Conservation (phyloP, 176 grass and related monocot genomes). For the Hsuehochloa calcarea region DNA sequence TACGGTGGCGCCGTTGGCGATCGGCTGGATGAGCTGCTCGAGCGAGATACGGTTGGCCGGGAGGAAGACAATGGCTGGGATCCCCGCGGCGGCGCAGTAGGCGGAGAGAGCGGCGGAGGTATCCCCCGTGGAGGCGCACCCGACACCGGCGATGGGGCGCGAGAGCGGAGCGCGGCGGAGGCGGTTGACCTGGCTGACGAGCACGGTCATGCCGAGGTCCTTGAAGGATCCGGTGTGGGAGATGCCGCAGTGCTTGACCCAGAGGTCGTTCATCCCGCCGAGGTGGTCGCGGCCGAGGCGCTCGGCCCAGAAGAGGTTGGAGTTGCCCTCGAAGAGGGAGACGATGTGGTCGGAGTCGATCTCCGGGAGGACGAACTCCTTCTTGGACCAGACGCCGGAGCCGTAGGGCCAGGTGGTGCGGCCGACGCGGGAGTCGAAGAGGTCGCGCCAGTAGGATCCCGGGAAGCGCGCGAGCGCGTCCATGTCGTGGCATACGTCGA, state of each 20-base stretch:
- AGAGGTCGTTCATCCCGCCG: conserved; percentile 85
- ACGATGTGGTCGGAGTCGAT: conserved; percentile 88
- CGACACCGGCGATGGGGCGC: conserved; percentile 67
- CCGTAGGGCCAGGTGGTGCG: conserved; percentile 79
- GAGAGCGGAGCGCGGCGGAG: conserved; percentile 58
- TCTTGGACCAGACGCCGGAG: conserved; percentile 97
- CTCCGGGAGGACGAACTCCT: conserved; percentile 91
- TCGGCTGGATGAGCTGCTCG: conserved; percentile 86
- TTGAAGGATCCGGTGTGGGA: conserved; percentile 99
- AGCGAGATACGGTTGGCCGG: conserved; percentile 84
- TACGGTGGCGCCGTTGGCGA: conserved; percentile 93
- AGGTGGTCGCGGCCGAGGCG: conserved; percentile 84
- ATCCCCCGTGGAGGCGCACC: conserved; percentile 88
- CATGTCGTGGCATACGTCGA: conserved; percentile 43
- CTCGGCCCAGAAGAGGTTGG: conserved; percentile 99
- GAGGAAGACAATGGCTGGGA: conserved; percentile 85
- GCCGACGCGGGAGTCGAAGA: conserved; percentile 70
- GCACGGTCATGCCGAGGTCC: conserved; percentile 92
- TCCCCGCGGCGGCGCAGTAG: conserved; percentile 89
- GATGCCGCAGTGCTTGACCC: conserved; percentile 99
- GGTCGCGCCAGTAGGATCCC: conserved; percentile 65
- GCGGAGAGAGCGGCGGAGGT: conserved; percentile 88
- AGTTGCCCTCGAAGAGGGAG: conserved; percentile 97
- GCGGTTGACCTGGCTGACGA: conserved; percentile 80
- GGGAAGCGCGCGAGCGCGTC: conserved; percentile 56